Evolutionary conservation across 805 yeast genomes (phyloP), one percentile per base, ranked within the genome.

Genomic region (Yamadazyma phyllophila): DNA sequence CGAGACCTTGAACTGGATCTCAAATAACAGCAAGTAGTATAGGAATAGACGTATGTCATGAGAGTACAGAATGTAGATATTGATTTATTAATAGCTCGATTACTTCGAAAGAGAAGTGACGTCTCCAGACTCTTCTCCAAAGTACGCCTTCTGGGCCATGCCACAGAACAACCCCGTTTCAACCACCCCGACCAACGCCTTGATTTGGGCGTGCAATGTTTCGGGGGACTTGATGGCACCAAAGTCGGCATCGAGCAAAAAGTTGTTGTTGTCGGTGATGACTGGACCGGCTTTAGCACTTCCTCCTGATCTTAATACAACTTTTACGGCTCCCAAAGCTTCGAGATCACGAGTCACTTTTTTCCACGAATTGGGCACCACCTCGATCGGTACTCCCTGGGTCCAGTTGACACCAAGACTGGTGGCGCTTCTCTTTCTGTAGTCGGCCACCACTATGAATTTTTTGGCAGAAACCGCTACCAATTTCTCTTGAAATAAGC

Each of bases 231-330:
- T 64, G 42, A 94, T 81, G 49, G 77, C 79, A 36, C 96, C 97
- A 60, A 94, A 92, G 61, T 90, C 88, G 27, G 96, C 96, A 66
- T 94, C 99, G 49, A 94, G 80, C 52, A 94, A 77, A 62, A 90
- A 88, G 66, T 91, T 94, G 66, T 91, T 90, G 69, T 94, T 94
- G 65, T 94, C 99, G 26, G 99, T 92, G 53, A 94, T 85, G 16
- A 90, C 83, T 9, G 99, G 98, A 24, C 99, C 99, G 8, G 99
- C 99, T 69, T 94, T 94, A 26, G 95, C 91, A 41, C 83, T 71
- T 11, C 88, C 89, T 42, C 98, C 98, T 54, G 85, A 85, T 66
- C 99, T 81, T 57, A 89, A 76, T 4, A 60, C 67, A 15, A 89
- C 81, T 2, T 65, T 71, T 43, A 71, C 67, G 26, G 92, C 91